Evolutionary conservation across 495 filamentous ascomycete genomes (phyloP), one percentile per base, ranked within the genome.

Genomic region (Parachaetomium inaequale): DNA sequence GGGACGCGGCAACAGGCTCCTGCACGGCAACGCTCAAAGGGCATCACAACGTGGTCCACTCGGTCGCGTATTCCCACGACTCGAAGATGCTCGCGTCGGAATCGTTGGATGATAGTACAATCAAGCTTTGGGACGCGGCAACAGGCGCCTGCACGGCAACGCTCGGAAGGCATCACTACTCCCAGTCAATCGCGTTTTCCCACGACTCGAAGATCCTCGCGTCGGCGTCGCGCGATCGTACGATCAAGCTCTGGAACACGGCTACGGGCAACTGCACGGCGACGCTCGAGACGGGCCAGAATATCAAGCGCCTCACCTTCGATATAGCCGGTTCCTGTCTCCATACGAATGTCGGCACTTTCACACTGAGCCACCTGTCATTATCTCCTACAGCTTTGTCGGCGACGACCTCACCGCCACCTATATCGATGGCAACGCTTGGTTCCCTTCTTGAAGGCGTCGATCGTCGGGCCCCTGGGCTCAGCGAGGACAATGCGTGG

Each of bases 31-130:
- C n/a, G n/a, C 15, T 42, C 10, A 17, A 66, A 26, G 63, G 40
- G 17, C 47, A 62, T 66, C 55, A 60, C 46, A 14, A 21, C 49
- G 29, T 23, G 46, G 55, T 72, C 52, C 4, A 64, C 57, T 21
- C 47, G 10, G 69, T 78, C 4, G 70, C 70, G 14, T 81, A 76
- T 68, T 78, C 76, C n/a, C 71, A 60, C 8, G 68, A 81, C 60
- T 63, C 66, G 38, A 66, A 65, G 55, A 62, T 15, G 26, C 54
- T 62, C 4, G 59, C 59, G 26, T 66, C 63, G 19, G 54, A 34
- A 12, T 78, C 73, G 0, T 0, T n/a, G n/a, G n/a, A 36, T 34
- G 69, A 79, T 40, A 61, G 46, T 1, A 66, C 63, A 25, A 23
- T 66, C n/a, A n/a, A n/a, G n/a, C n/a, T n/a, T n/a, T n/a, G n/a